A percentile compares a stretch with the other conserved stretches of the same genome.
Conservation (phyloP, 345 rosid genomes). For the Pugionium cornutum region DNA sequence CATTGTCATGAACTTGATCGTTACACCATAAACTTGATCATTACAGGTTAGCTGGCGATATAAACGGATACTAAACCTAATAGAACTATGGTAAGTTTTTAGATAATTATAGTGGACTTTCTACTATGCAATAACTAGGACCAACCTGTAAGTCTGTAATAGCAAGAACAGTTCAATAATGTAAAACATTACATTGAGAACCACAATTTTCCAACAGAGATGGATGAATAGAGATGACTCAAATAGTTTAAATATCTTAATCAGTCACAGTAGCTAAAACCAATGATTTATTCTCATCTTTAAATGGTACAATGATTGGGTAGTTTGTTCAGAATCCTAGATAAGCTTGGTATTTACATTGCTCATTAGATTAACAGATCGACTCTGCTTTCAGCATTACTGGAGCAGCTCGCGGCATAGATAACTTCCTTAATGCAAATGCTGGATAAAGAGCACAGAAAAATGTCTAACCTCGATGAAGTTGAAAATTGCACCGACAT, state of each 20-base stretch:
- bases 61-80: conserved; percentile 11
- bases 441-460: conserved; percentile 1
- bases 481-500: conserved; percentile 54
- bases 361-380: not conserved
- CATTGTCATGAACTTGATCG: conserved; percentile 9
- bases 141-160: not conserved
- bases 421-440: conserved; percentile 2
- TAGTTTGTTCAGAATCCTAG: conserved; percentile 5
- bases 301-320: conserved; percentile 12
- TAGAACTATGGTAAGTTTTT: not conserved
- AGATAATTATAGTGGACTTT: conserved; percentile 15
- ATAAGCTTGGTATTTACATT: not conserved
- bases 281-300: conserved; percentile 11
- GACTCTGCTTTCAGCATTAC: conserved; percentile 10
- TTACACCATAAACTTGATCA: conserved; percentile 5
- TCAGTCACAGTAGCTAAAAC: conserved; percentile 15
- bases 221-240: conserved; percentile 2
- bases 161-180: not conserved
- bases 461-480: conserved; percentile 63
- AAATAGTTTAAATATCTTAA: not conserved
- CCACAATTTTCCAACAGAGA: not conserved
- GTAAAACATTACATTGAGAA: conserved; percentile 7
- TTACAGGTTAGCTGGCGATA: conserved; percentile 8
- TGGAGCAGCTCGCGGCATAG: conserved; percentile 3
- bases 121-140: conserved; percentile 4